These are phyloP conservation scores for Lophiostoma macrostomum DNA, from an alignment of 495 filamentous ascomycete species.

Conservation along the genomic window DNA sequence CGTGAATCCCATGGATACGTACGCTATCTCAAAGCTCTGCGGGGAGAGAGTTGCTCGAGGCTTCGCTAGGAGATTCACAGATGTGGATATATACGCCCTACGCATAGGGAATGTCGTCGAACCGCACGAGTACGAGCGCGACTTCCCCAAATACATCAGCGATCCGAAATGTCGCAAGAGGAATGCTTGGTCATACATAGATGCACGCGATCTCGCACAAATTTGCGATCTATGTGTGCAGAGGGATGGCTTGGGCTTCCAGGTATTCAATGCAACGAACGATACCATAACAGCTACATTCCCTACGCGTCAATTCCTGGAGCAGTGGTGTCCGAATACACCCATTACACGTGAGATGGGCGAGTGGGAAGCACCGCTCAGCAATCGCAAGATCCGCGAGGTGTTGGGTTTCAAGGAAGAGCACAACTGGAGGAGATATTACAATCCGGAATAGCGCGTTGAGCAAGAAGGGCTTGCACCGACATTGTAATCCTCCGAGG, in stretches of 20 bases:
- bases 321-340: slow-evolving; percentile 46
- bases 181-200: slow-evolving; percentile 61
- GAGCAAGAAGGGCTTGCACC: too few relatives aligned
- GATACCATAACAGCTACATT: slow-evolving; percentile 52
- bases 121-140: slow-evolving; percentile 55
- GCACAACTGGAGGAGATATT: slow-evolving; percentile 53
- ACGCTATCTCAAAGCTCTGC: slow-evolving; percentile 60
- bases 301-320: slow-evolving; percentile 51
- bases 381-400: slow-evolving; percentile 57
- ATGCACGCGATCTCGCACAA: slow-evolving; percentile 58
- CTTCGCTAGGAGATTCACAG: slow-evolving; percentile 52
- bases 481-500: too few relatives aligned
- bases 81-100: slow-evolving; percentile 57
- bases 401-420: slow-evolving; percentile 56
- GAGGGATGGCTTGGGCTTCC: slow-evolving; percentile 49
- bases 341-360: slow-evolving; percentile 53
- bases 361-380: slow-evolving; percentile 55
- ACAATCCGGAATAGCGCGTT: slow-evolving; percentile 26
- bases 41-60: slow-evolving; percentile 54
- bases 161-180: slow-evolving; percentile 50
- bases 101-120: slow-evolving; percentile 58
- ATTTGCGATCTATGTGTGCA: slow-evolving; percentile 50
- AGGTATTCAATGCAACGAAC: slow-evolving; percentile 62
- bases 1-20: slow-evolving; percentile 54
- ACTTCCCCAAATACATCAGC: slow-evolving; percentile 50